These are phyloP conservation scores for Blastomyces percursus DNA, from an alignment of 2,329 filamentous ascomycete genomes.

Conservation along the genomic window DNA sequence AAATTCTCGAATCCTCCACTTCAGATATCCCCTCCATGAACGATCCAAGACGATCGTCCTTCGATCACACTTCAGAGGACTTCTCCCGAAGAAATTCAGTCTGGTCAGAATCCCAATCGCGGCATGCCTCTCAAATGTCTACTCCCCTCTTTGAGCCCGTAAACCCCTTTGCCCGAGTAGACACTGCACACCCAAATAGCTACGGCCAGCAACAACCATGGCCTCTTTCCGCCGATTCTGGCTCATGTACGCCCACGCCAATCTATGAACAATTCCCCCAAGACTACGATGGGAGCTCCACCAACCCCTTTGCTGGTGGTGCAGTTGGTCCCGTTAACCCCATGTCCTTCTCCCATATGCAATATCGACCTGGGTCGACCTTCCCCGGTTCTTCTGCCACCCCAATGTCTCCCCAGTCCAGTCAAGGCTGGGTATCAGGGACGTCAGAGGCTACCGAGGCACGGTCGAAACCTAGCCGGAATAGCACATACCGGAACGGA, in stretches of 20 bases:
- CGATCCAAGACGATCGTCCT: constrained; percentile 35
- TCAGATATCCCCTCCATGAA: constrained; percentile 39
- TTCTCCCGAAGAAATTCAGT: constrained; percentile 43
- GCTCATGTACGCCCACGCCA: constrained; percentile 62
- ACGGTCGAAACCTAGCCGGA: constrained; percentile 47
- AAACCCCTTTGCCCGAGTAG: constrained; percentile 29
- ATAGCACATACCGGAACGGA: constrained; percentile 58
- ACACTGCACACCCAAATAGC: constrained; percentile 17
- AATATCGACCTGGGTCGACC: constrained; percentile 39
- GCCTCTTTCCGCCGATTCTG: constrained; percentile 55
- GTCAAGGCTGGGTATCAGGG: constrained; percentile 45
- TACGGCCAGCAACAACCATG: constrained; percentile 41
- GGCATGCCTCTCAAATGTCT: constrained; percentile 31
- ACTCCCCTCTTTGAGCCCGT: constrained; percentile 41
- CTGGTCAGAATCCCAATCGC: constrained; percentile 39
- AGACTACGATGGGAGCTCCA: constrained; percentile 38
- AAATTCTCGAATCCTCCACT: constrained; percentile 40
- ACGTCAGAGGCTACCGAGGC: constrained; percentile 40
- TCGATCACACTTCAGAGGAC: constrained; percentile 40
- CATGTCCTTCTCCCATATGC: constrained; percentile 30
- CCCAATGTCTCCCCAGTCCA: constrained; percentile 52
- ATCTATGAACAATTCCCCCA: constrained; percentile 54
- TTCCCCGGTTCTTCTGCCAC: constrained; percentile 39
- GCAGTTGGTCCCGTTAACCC: constrained; percentile 31
- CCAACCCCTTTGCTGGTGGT: constrained; percentile 34